Percentiles rank a stretch among this genome's conserved stretches.
These are phyloP conservation scores for Zychaea mexicana DNA, from an alignment of 371 early-diverging fungal genomes.

Conservation along the genomic window DNA sequence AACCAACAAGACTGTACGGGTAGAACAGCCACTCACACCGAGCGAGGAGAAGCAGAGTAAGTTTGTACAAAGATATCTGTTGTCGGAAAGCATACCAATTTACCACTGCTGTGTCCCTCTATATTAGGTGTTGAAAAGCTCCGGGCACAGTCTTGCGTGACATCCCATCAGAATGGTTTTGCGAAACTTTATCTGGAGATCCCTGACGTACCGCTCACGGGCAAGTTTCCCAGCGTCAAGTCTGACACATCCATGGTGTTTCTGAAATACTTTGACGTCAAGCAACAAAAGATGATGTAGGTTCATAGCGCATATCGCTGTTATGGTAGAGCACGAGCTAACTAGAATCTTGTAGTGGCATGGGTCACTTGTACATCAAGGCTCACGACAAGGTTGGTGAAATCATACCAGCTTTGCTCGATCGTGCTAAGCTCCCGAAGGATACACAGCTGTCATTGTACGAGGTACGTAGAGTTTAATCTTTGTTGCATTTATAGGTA, in stretches of 20 bases:
- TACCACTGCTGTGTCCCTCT: too few species aligned
- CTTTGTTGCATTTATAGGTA: background rate
- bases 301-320: constrained; percentile 11
- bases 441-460: constrained; percentile 65
- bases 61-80: too few species aligned
- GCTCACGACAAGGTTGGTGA: constrained; percentile 63
- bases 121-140: constrained; percentile 38
- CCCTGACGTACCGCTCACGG: constrained; percentile 20
- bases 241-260: constrained; percentile 64
- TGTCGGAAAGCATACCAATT: background rate
- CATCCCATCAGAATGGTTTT: constrained; percentile 21
- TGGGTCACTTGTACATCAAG: constrained; percentile 68
- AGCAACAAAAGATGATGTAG: constrained; percentile 62
- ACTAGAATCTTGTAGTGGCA: constrained; percentile 39
- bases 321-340: too few species aligned
- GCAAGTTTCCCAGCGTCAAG: constrained; percentile 30
- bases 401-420: constrained; percentile 59
- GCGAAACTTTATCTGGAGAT: constrained; percentile 43
- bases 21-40: constrained; percentile 65
- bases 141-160: constrained; percentile 25
- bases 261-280: constrained; percentile 85
- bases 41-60: constrained; percentile 47
- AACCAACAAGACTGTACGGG: constrained; percentile 85
- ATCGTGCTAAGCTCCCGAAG: constrained; percentile 57
- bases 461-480: constrained; percentile 55